These are phyloP conservation scores for Aspergillus neotritici DNA, from an alignment of 2,329 filamentous ascomycete genomes.

Conservation along the genomic window DNA sequence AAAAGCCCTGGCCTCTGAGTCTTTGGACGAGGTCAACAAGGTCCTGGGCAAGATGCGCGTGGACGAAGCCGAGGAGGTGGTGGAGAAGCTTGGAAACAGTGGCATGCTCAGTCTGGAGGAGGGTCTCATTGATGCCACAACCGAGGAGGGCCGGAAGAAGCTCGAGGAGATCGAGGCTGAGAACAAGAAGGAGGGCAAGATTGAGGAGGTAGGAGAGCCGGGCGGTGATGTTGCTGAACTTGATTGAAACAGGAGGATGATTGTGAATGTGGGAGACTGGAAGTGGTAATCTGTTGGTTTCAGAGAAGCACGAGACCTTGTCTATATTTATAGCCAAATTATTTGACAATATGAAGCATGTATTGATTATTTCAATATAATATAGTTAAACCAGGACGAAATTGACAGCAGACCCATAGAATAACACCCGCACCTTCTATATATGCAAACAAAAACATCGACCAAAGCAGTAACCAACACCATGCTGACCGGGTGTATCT, in stretches of 20 bases:
- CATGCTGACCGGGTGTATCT: background rate
- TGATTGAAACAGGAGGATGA: conserved; percentile 18
- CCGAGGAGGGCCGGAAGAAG: conserved; percentile 72
- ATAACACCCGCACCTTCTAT: too few relatives aligned
- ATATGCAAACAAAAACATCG: too few relatives aligned
- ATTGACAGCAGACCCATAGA: too few relatives aligned
- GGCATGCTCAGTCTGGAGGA: conserved; percentile 88
- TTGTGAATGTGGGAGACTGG: too few relatives aligned
- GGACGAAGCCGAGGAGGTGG: conserved; percentile 77
- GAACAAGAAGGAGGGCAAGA: conserved; percentile 36
- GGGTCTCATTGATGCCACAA: conserved; percentile 91
- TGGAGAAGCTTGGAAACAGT: conserved; percentile 73
- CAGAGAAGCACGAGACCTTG: too few relatives aligned
- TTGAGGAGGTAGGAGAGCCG: conserved; percentile 48
- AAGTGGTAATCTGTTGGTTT: too few relatives aligned
- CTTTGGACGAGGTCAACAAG: conserved; percentile 79
- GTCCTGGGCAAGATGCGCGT: conserved; percentile 85
- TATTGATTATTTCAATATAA: too few relatives aligned
- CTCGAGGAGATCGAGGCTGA: conserved; percentile 68
- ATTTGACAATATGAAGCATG: too few relatives aligned
- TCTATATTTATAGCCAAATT: too few relatives aligned
- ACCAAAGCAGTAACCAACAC: background rate
- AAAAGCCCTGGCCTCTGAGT: conserved; percentile 79
- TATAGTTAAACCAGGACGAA: too few relatives aligned
- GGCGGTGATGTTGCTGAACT: conserved; percentile 43